Base-by-base conservation (phyloP, 768 basidiomycete species). In the Holtermannia corniformis region DNA sequence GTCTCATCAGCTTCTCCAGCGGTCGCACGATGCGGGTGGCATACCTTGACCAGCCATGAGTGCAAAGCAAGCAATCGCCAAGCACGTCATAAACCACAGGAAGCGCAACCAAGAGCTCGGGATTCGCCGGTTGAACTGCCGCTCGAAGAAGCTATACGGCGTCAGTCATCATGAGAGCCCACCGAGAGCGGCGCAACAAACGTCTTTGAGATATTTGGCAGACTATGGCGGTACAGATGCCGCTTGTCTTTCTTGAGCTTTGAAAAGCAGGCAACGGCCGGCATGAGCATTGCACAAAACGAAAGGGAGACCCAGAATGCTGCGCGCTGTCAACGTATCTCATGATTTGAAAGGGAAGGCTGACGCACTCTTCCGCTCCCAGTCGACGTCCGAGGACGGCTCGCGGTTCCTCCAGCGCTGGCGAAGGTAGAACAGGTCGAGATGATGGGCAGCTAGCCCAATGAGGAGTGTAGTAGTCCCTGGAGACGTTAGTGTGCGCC, bases 41-140 rank as follows among this genome's bases (percentile, higher is more conserved):
- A n/a, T 28, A 63, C 72, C 74, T 65, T 76, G 75, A n/a, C 75
- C 75, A 23, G 72, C 68, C 7, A 75, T 65, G 20, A 75, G 61
- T 2, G 74, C 64, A 48, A 75, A 68, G 23, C 70, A 68, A 22
- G 73, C 73, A 16, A 76, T 69, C 3, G 64, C 68, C 5, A 75
- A 53, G 11, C 67, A 70, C 2, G 62, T 64, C 64, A 76, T 69
- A 62, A 76, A 76, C 75, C 74, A 76, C 20, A 75, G 58, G 56
- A 76, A 76, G 16, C 75, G 62, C n/a, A 66, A 56, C 64, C 75
- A 76, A 1, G 68, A 71, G 4, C 71, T 59, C 0, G 75, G 75
- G 49, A 76, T 74, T 14, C 73, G 54, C 4, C 62, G 49, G 0
- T 61, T 49, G 24, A 74, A 59, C 46, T 71, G 64, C 1, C 70